These are phyloP conservation scores for Zymoseptoria passerinii DNA, from an alignment of 2,329 filamentous ascomycete genomes.

Conservation along the genomic window DNA sequence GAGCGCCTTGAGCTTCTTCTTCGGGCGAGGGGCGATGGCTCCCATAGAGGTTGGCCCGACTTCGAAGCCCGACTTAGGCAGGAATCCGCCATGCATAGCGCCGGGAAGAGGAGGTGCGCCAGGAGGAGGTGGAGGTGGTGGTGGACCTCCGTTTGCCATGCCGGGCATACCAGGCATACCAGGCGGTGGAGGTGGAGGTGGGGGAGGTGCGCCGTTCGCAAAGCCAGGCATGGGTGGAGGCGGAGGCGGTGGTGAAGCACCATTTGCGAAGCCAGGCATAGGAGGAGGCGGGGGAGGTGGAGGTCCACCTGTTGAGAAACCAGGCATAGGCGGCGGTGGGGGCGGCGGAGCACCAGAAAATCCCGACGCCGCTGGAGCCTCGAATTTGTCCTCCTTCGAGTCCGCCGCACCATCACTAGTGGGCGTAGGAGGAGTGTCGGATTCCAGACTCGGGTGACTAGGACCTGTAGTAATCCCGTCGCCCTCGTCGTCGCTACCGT, in stretches of 20 bases:
- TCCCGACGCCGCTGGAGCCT: slow-evolving; percentile 41
- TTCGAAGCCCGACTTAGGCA: slow-evolving; percentile 55
- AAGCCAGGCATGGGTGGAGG: slow-evolving; percentile 35
- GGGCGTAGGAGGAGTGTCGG: slow-evolving; percentile 59
- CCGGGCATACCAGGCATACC: slow-evolving; percentile 39
- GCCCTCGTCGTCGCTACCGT: slow-evolving; percentile 65
- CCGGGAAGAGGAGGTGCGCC: slow-evolving; percentile 56
- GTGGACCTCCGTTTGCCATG: slow-evolving; percentile 41
- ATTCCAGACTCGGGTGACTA: slow-evolving; percentile 66
- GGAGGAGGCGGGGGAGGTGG: slow-evolving; percentile 38
- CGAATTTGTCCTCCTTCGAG: slow-evolving; percentile 27
- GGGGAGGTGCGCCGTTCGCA: slow-evolving; percentile 29
- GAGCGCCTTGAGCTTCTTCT: slow-evolving; percentile 98
- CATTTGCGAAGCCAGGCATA: slow-evolving; percentile 36
- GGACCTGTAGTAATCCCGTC: slow-evolving; percentile 66
- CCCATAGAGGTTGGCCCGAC: slow-evolving; percentile 52
- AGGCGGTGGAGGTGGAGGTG: slow-evolving; percentile 42
- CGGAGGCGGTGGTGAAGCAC: slow-evolving; percentile 33
- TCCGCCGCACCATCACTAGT: slow-evolving; percentile 44
- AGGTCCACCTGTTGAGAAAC: slow-evolving; percentile 35
- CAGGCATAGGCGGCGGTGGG: slow-evolving; percentile 40
- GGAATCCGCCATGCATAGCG: slow-evolving; percentile 58
- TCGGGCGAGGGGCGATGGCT: slow-evolving; percentile 75
- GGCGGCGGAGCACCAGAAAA: slow-evolving; percentile 35
- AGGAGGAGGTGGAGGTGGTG: slow-evolving; percentile 54